These are phyloP conservation scores for Glycine soja DNA, from an alignment of 306 rosid genomes.

Conservation along the genomic window DNA sequence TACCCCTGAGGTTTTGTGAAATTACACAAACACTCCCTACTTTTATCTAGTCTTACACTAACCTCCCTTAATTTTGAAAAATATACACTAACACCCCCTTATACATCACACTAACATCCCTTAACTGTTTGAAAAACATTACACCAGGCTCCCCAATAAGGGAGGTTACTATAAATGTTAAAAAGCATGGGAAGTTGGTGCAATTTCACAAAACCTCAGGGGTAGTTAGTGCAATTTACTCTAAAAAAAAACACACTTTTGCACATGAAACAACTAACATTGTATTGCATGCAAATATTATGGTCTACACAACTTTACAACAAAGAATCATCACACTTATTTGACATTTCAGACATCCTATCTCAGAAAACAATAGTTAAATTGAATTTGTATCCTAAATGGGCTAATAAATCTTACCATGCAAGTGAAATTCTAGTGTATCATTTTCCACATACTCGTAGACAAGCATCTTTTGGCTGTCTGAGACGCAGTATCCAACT, in stretches of 20 bases:
- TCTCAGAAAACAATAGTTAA: constrained; percentile 5
- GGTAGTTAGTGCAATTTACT: too few relatives aligned
- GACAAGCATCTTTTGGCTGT: constrained; percentile 62
- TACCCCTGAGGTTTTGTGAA: too few relatives aligned
- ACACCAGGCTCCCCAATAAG: too few relatives aligned
- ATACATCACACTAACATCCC: too few relatives aligned
- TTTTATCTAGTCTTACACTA: too few relatives aligned
- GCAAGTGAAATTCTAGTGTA: constrained; percentile 70
- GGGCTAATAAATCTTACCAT: constrained; percentile 50
- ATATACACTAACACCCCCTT: too few relatives aligned
- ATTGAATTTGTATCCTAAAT: not conserved
- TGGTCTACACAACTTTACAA: not conserved
- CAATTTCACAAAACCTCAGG: too few relatives aligned
- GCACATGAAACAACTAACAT: constrained; percentile 5
- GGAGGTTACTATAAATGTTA: too few relatives aligned
- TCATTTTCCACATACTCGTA: constrained; percentile 65
- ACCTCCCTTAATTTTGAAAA: too few relatives aligned
- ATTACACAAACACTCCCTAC: too few relatives aligned
- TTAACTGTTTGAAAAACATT: too few relatives aligned
- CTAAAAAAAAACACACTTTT: not conserved
- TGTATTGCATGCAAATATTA: not conserved
- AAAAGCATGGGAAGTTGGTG: too few relatives aligned
- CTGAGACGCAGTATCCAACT: constrained; percentile 67
- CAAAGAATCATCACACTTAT: not conserved
- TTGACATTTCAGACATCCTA: constrained; percentile 7